These are phyloP conservation scores for Pichia cephalocereana DNA, from an alignment of 805 yeast species.

Conservation along the genomic window DNA sequence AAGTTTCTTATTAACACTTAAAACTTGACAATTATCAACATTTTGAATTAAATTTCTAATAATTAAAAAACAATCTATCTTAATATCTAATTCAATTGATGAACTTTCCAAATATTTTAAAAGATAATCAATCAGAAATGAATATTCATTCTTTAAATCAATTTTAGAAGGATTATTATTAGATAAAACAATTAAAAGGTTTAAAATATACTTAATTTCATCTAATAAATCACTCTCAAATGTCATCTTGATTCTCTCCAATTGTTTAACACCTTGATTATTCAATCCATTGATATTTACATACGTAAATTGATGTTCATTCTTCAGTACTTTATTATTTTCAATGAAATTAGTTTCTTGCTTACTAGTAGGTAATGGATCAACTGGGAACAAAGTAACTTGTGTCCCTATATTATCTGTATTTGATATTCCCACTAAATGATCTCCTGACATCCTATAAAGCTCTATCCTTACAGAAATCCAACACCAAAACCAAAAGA, in stretches of 20 bases:
- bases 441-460: no score
- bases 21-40: slow-evolving; percentile 66
- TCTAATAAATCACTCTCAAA: slow-evolving; percentile 52
- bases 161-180: slow-evolving; percentile 31
- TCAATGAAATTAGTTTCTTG: slow-evolving; percentile 27
- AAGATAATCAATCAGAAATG: slow-evolving; percentile 31
- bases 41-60: slow-evolving; percentile 81
- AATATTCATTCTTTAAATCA: slow-evolving; percentile 31
- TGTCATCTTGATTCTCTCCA: slow-evolving; percentile 62
- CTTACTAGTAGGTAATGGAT: slow-evolving; percentile 24
- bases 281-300: slow-evolving; percentile 27
- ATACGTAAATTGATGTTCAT: slow-evolving; percentile 24
- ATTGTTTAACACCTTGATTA: slow-evolving; percentile 50
- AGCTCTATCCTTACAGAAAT: no score
- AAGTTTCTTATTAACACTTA: slow-evolving; percentile 41
- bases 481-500: no score
- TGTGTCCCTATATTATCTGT: neutral
- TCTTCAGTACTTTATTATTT: slow-evolving; percentile 21
- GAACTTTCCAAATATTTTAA: slow-evolving; percentile 14
- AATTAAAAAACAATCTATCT: slow-evolving; percentile 48
- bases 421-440: neutral
- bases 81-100: slow-evolving; percentile 20
- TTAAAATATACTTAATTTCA: slow-evolving; percentile 67
- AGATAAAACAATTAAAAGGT: slow-evolving; percentile 40
- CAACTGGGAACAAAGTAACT: slow-evolving; percentile 19